Evolutionary conservation across 2,329 filamentous ascomycete species (phyloP).

Genomic region (Fusarium secorum): DNA sequence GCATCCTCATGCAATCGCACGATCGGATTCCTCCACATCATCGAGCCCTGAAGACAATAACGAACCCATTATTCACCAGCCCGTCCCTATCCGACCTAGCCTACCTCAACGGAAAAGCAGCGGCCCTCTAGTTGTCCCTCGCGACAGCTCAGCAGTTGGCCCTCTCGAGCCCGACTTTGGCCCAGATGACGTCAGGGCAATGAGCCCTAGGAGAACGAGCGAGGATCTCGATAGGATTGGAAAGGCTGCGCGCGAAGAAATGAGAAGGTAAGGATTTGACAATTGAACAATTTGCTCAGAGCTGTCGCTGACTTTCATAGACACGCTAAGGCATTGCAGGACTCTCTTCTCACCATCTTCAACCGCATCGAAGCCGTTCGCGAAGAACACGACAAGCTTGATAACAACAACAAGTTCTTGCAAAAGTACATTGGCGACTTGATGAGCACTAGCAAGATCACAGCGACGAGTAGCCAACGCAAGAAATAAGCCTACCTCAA

Average conservation of each 20-base stretch:
- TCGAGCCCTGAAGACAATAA: constrained; percentile 49
- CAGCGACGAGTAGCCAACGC: constrained; percentile 60
- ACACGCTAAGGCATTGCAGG: constrained; percentile 88
- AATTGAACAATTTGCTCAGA: not conserved
- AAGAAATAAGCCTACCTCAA: constrained; percentile 57
- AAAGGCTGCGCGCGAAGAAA: constrained; percentile 76
- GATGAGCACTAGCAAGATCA: constrained; percentile 85
- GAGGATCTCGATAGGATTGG: constrained; percentile 90
- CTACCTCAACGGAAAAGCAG: constrained; percentile 79
- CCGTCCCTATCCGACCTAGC: constrained; percentile 67
- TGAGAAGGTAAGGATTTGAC: constrained; percentile 59
- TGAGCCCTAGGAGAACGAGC: constrained; percentile 91
- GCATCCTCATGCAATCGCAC: constrained; percentile 48
- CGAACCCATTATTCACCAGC: constrained; percentile 56
- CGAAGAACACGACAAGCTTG: constrained; percentile 94
- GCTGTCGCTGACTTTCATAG: constrained; percentile 54
- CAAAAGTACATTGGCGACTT: constrained; percentile 98
- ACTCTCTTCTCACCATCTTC: constrained; percentile 86
- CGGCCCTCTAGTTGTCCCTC: constrained; percentile 81
- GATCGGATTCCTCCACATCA: constrained; percentile 48
- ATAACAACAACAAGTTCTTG: constrained; percentile 95
- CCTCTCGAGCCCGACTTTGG: constrained; percentile 79
- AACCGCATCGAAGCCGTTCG: constrained; percentile 94
- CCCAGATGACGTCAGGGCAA: constrained; percentile 87
- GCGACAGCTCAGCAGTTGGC: constrained; percentile 77